phyloP scores from a whole-genome alignment of 768 basidiomycete species.

The Phaeotremella fagi region DNA sequence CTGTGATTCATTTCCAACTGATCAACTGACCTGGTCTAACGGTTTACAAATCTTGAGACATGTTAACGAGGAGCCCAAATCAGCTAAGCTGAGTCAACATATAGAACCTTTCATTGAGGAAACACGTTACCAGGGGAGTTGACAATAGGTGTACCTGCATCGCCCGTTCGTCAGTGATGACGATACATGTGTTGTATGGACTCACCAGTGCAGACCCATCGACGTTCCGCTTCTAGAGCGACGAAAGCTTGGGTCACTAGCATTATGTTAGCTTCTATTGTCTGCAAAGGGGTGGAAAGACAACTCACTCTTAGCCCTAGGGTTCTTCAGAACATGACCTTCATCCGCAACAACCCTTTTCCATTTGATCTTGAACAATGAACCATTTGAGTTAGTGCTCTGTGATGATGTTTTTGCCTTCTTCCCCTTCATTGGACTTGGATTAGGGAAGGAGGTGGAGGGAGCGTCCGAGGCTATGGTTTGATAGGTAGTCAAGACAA shows the following conservation, averaged over 20 bases:
- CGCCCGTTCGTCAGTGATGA: slow-evolving; percentile 29
- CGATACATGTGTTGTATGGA: neutral
- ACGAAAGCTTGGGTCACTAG: slow-evolving; percentile 30
- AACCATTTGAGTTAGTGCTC: slow-evolving; percentile 19
- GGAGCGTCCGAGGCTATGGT: slow-evolving; percentile 20
- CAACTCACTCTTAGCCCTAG: slow-evolving; percentile 76
- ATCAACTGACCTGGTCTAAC: slow-evolving; percentile 58
- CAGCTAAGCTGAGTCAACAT: slow-evolving; percentile 72
- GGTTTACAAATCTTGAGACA: slow-evolving; percentile 84
- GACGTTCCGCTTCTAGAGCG: slow-evolving; percentile 25
- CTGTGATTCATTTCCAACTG: neutral
- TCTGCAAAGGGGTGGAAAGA: slow-evolving; percentile 60
- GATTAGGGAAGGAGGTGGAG: neutral
- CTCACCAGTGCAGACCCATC: slow-evolving; percentile 48
- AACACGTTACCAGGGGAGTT: slow-evolving; percentile 43
- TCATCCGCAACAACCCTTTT: slow-evolving; percentile 86
- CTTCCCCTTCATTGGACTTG: slow-evolving; percentile 45
- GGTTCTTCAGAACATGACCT: slow-evolving; percentile 80
- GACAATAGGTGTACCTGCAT: slow-evolving; percentile 84
- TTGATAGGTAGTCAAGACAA: slow-evolving; percentile 39
- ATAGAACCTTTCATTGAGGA: neutral
- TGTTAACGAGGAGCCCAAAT: slow-evolving; percentile 77
- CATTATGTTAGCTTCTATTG: neutral
- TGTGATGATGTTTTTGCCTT: slow-evolving; percentile 52
- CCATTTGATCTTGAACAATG: slow-evolving; percentile 70